Percentiles rank a stretch among this genome's conserved stretches.
Evolutionary conservation across 495 filamentous ascomycete species (phyloP).

Genomic region (Penicillium malachiteum): DNA sequence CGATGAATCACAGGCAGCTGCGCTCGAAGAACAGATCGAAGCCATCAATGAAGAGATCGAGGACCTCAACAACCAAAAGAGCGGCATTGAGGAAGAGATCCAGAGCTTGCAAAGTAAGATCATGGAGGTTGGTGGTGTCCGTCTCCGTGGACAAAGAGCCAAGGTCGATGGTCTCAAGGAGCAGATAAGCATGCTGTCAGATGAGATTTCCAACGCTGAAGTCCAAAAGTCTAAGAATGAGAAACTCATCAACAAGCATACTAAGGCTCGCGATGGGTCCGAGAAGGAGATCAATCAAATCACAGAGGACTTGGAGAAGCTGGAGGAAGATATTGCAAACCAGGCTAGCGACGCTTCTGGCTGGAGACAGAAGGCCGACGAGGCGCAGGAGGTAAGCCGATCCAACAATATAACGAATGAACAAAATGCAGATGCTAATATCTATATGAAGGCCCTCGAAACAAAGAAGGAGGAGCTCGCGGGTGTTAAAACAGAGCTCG

Average conservation of each 20-base stretch:
- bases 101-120: conserved; percentile 90
- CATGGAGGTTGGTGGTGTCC: conserved; percentile 95
- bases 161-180: conserved; percentile 91
- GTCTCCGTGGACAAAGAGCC: conserved; percentile 82
- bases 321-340: conserved; percentile 73
- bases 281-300: conserved; percentile 73
- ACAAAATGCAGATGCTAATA: conserved; percentile 12
- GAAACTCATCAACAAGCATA: conserved; percentile 84
- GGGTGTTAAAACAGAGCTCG: conserved; percentile 77
- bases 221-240: conserved; percentile 85
- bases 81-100: conserved; percentile 87
- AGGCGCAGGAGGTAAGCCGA: conserved; percentile 67
- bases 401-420: not conserved
- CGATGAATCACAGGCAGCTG: conserved; percentile 66
- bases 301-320: conserved; percentile 65
- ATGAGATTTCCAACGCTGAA: conserved; percentile 80
- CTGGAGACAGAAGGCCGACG: conserved; percentile 72
- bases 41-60: conserved; percentile 75
- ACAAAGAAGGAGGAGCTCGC: conserved; percentile 78
- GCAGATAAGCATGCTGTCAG: conserved; percentile 75
- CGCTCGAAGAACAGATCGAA: conserved; percentile 73
- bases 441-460: conserved; percentile 53
- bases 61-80: conserved; percentile 75
- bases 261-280: conserved; percentile 73
- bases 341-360: conserved; percentile 73